Conservation (phyloP, 2,329 filamentous ascomycete genomes). For the Biscogniauxia marginata region DNA sequence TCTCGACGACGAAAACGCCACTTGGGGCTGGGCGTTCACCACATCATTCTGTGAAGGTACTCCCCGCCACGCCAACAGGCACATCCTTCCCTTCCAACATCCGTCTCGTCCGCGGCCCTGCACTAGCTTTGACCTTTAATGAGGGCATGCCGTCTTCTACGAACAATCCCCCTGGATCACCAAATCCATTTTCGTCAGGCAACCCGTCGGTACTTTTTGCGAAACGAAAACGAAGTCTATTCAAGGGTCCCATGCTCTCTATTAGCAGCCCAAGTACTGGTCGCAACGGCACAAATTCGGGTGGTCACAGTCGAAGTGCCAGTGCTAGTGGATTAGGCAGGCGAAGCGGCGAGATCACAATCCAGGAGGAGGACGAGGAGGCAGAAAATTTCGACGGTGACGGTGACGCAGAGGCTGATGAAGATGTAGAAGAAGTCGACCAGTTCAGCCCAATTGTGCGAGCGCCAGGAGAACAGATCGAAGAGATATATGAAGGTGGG, state of each 20-base stretch:
- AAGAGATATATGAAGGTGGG: conserved; percentile 33
- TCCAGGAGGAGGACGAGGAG: conserved; percentile 64
- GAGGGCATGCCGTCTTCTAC: conserved; percentile 51
- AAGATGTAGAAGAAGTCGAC: conserved; percentile 34
- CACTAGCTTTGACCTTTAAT: conserved; percentile 54
- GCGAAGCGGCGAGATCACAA: conserved; percentile 72
- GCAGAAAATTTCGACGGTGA: conserved; percentile 30
- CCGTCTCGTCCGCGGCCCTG: conserved; percentile 68
- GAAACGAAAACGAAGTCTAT: conserved; percentile 75
- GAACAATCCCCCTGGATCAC: conserved; percentile 48
- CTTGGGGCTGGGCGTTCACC: conserved; percentile 68
- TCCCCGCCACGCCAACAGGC: conserved; percentile 81
- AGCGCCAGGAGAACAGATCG: conserved; percentile 31
- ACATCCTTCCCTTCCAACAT: conserved; percentile 80
- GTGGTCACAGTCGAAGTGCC: conserved; percentile 50
- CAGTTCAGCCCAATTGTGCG: conserved; percentile 34
- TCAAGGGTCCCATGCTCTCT: conserved; percentile 74
- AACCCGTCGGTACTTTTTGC: conserved; percentile 65
- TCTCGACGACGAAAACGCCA: conserved; percentile 66
- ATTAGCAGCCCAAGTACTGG: conserved; percentile 41
- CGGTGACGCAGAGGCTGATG: conserved; percentile 29
- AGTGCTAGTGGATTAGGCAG: conserved; percentile 65
- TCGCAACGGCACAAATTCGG: conserved; percentile 33
- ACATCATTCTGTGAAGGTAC: conserved; percentile 90
- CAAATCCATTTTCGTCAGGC: conserved; percentile 59